Conservation (phyloP, 2,329 filamentous ascomycete genomes). For the Lasiodiplodia hormozganensis region DNA sequence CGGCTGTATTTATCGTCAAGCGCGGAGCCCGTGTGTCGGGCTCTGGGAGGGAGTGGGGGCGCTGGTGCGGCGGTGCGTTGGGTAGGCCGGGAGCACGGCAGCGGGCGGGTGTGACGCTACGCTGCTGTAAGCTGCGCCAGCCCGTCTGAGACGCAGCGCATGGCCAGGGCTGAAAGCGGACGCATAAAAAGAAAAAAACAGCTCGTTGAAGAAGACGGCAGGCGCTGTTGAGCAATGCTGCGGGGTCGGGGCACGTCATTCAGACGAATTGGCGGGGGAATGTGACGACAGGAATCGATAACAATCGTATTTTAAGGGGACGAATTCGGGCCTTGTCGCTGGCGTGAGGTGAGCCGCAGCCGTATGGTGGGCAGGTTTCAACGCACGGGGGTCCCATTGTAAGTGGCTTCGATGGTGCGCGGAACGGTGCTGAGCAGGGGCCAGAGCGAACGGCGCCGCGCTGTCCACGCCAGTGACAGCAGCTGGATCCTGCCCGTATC, state of each 20-base stretch:
- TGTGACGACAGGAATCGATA: not conserved
- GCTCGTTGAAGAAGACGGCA: not conserved
- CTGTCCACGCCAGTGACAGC: conserved; percentile 16
- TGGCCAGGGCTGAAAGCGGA: conserved; percentile 12
- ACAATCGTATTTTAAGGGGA: not conserved
- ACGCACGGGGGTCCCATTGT: conserved; percentile 11
- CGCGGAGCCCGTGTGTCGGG: not conserved
- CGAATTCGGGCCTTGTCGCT: conserved; percentile 12
- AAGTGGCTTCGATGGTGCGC: conserved; percentile 22
- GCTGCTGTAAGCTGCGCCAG: conserved; percentile 9
- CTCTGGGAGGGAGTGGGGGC: not conserved
- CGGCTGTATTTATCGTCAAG: not conserved
- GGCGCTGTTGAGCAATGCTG: not conserved
- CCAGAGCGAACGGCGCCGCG: not conserved
- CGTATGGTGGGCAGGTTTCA: conserved; percentile 14
- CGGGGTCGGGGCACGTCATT: conserved; percentile 1
- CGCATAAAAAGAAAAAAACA: not conserved
- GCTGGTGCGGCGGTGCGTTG: not conserved
- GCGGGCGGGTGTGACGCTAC: conserved; percentile 13
- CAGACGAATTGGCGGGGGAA: not conserved
- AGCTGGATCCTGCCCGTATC: conserved; percentile 23
- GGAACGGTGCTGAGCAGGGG: conserved; percentile 16
- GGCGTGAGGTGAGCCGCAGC: conserved; percentile 2
- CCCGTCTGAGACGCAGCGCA: not conserved
- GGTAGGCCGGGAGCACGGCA: conserved; percentile 2